Conservation (phyloP, 805 yeast species). For the Suhomyces xylopsoci region DNA sequence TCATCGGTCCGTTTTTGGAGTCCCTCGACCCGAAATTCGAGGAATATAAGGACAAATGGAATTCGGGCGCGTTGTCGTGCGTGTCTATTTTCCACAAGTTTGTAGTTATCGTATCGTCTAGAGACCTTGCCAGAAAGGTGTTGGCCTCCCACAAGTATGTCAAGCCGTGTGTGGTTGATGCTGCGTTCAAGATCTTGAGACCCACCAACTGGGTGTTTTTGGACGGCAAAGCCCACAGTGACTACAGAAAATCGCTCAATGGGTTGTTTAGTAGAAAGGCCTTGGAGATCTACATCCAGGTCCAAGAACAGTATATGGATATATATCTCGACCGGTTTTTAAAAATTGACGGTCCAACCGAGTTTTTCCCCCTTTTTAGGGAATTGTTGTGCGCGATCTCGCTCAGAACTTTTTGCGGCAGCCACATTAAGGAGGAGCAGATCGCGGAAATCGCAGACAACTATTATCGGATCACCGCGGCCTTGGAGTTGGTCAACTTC, state of each 20-base stretch:
- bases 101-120: slow-evolving; percentile 86
- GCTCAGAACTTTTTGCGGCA: slow-evolving; percentile 92
- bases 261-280: slow-evolving; percentile 86
- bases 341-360: slow-evolving; percentile 58
- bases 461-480: slow-evolving; percentile 89
- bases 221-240: slow-evolving; percentile 94
- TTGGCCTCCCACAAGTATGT: slow-evolving; percentile 82
- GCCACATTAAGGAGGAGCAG: slow-evolving; percentile 89
- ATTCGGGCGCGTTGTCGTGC: slow-evolving; percentile 89
- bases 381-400: slow-evolving; percentile 95
- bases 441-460: slow-evolving; percentile 86
- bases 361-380: slow-evolving; percentile 91
- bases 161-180: slow-evolving; percentile 98
- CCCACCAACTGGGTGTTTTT: slow-evolving; percentile 97
- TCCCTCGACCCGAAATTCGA: slow-evolving; percentile 93
- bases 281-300: slow-evolving; percentile 77
- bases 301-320: slow-evolving; percentile 82
- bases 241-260: slow-evolving; percentile 86
- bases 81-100: slow-evolving; percentile 98
- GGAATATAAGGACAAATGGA: slow-evolving; percentile 91
- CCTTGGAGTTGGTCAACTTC: slow-evolving; percentile 94
- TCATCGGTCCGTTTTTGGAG: slow-evolving; percentile 94
- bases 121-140: slow-evolving; percentile 86
- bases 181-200: slow-evolving; percentile 87
- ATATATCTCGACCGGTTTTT: slow-evolving; percentile 70